Evolutionary conservation across 1,139 yeast genomes (phyloP).

Genomic region (Zygotorulaspora mrakii): DNA sequence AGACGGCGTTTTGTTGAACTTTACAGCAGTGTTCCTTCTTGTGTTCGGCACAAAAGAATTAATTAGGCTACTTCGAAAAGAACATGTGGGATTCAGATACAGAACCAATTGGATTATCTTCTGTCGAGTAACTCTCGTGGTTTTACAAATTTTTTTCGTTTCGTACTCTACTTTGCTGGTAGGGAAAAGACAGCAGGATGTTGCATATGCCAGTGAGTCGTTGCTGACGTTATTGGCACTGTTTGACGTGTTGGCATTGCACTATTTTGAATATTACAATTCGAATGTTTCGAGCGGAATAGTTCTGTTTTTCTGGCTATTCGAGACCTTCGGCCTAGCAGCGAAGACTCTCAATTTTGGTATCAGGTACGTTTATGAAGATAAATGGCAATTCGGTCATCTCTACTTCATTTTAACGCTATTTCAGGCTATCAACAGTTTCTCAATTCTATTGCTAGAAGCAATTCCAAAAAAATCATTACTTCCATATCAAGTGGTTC

Average conservation of each 20-base stretch:
- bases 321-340: conserved; percentile 44
- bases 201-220: conserved; percentile 31
- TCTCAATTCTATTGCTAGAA: conserved; percentile 54
- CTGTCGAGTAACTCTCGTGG: conserved; percentile 35
- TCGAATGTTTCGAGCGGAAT: conserved; percentile 63
- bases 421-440: conserved; percentile 48
- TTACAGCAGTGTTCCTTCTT: conserved; percentile 52
- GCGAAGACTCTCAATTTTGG: conserved; percentile 47
- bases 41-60: conserved; percentile 47
- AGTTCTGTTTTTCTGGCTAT: conserved; percentile 74
- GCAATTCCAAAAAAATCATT: conserved; percentile 46
- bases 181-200: conserved; percentile 23
- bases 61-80: conserved; percentile 34
- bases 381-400: conserved; percentile 32
- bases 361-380: conserved; percentile 45
- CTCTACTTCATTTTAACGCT: conserved; percentile 45
- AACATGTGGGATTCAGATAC: conserved; percentile 41
- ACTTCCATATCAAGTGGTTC: conserved; percentile 40
- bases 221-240: conserved; percentile 35
- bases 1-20: conserved; percentile 60
- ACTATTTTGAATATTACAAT: conserved; percentile 70
- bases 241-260: conserved; percentile 52
- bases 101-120: conserved; percentile 40
- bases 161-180: conserved; percentile 23
- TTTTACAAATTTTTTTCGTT: conserved; percentile 34